Base-by-base conservation (phyloP, 768 basidiomycete genomes). In the Rossbeevera mucosa region DNA sequence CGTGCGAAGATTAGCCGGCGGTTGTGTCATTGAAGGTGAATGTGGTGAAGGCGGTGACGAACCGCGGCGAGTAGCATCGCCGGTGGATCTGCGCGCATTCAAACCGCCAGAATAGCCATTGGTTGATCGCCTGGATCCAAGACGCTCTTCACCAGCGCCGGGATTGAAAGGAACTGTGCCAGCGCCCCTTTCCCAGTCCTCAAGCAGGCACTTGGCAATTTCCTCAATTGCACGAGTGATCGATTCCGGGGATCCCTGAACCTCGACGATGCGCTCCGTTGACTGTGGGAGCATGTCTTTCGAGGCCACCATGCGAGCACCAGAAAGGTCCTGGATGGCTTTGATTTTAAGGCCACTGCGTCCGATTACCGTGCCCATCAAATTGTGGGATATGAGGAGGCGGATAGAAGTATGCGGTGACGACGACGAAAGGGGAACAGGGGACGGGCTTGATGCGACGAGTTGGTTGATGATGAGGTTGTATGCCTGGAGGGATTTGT, bases 261-360 rank as follows among this genome's bases (percentile, higher is more conserved):
- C 91, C 71, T 98, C 96, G 50, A 99, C 96, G 62, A 98, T 89
- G 58, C 96, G 91, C 72, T 99, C 96, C 44, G 96, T 99, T 28
- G 95, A 98, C 72, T 98, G 96, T 28, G 96, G 94, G 42, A 99
- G 82, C 89, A 98, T 97, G 66, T 98, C 96, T 72, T 98, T 98
- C 55, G 91, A 91, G 41, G 96, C 96, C 51, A 97, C 88, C 94
- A 99, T 99, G 51, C 96, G 88, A 18, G 93, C 94, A 47, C 94
- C 93, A 33, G 95, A 95, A 44, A 80, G 75, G 71, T 97, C 95
- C 69, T 99, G 96, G 68, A 99, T 98, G 65, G 93, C 90, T 76
- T 98, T 97, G 72, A 99, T 98, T 82, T 96, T 97, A 70, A 91
- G 83, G 61, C 96, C 96, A 49, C 76, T 88, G 59, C 94, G 88